Conservation (phyloP, 768 basidiomycete genomes). For the Gymnopilus dilepis region DNA sequence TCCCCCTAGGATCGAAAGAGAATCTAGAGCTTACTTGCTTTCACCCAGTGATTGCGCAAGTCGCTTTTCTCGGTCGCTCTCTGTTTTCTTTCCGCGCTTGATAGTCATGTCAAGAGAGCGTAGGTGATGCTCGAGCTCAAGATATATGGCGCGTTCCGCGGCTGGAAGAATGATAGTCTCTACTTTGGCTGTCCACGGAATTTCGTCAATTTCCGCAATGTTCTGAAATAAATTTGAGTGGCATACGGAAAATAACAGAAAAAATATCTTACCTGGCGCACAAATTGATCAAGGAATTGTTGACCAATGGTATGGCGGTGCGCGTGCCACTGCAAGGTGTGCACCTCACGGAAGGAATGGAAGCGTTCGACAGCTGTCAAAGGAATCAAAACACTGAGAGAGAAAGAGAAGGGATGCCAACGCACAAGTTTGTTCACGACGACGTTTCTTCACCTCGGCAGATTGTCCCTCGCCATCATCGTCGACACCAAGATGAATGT, state of each 20-base stretch:
- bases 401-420: conserved; percentile 1
- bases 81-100: conserved; percentile 63
- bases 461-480: conserved; percentile 86
- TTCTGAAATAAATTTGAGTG: conserved; percentile 56
- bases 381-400: conserved; percentile 22
- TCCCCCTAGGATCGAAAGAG: neutral
- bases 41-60: conserved; percentile 87
- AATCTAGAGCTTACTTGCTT: conserved; percentile 66
- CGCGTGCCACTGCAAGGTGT: conserved; percentile 90
- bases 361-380: conserved; percentile 83
- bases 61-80: conserved; percentile 90
- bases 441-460: conserved; percentile 77
- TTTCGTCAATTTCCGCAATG: conserved; percentile 96
- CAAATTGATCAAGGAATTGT: conserved; percentile 78
- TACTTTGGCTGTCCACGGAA: conserved; percentile 72
- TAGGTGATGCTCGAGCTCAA: conserved; percentile 92
- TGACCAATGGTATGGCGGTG: conserved; percentile 87
- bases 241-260: neutral
- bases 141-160: conserved; percentile 92
- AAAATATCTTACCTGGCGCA: conserved; percentile 68
- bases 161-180: conserved; percentile 80
- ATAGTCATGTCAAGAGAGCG: conserved; percentile 89
- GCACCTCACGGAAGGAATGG: conserved; percentile 96
- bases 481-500: conserved; percentile 90
- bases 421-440: conserved; percentile 82